These are phyloP conservation scores for Pseudopyrenochaeta lycopersici DNA, from an alignment of 2,329 filamentous ascomycete genomes.

Conservation along the genomic window DNA sequence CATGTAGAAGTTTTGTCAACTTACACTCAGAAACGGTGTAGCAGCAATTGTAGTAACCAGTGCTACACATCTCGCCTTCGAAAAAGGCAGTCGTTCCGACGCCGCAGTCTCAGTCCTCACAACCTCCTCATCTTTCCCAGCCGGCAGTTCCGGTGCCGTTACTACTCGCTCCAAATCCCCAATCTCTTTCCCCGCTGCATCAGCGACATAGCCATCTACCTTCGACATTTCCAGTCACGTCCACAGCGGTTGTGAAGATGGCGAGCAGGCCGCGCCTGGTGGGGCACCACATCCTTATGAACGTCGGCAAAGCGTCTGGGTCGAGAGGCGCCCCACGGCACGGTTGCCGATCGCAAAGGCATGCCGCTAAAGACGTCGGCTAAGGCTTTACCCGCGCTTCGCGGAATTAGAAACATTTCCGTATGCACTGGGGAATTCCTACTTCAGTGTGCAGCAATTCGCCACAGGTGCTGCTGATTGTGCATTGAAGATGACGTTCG, in stretches of 20 bases:
- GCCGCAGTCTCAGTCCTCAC: constrained; percentile 7
- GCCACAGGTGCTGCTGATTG: too few relatives aligned
- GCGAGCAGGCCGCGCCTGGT: not conserved
- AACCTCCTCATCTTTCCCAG: constrained; percentile 9
- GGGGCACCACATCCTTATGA: constrained; percentile 1
- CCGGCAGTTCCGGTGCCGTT: not conserved
- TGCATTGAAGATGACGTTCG: too few relatives aligned
- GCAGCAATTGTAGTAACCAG: constrained; percentile 37
- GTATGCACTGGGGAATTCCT: too few relatives aligned
- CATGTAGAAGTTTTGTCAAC: constrained; percentile 5
- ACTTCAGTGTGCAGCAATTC: too few relatives aligned
- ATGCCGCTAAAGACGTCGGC: not conserved
- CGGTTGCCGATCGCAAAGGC: not conserved
- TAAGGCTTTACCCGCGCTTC: not conserved
- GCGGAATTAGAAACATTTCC: not conserved
- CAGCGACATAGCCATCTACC: not conserved
- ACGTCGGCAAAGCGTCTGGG: not conserved
- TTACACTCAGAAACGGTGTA: constrained; percentile 45
- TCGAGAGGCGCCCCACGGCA: not conserved
- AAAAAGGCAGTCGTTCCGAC: constrained; percentile 34
- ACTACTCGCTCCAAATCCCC: constrained; percentile 8
- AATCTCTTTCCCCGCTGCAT: constrained; percentile 3
- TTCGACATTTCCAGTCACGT: constrained; percentile 1
- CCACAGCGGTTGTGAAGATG: not conserved
- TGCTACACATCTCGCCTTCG: constrained; percentile 40